Percentiles rank a stretch among this genome's conserved stretches.
These are phyloP conservation scores for Cordyceps cicadae DNA, from an alignment of 2,329 filamentous ascomycete species.

Conservation along the genomic window DNA sequence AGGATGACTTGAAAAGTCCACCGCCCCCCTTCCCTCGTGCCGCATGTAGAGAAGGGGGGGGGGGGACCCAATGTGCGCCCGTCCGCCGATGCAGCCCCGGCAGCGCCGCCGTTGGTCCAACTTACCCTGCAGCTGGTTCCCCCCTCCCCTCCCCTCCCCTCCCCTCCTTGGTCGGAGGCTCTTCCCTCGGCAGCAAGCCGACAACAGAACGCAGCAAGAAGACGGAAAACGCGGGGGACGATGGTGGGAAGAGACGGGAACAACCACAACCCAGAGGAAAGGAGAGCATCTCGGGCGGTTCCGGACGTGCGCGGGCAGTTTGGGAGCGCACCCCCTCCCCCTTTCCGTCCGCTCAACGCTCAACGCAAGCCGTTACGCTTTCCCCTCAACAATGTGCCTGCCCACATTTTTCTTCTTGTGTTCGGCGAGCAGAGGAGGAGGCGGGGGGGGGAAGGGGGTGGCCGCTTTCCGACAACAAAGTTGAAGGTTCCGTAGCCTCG, in stretches of 20 bases:
- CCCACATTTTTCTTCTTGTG: neutral
- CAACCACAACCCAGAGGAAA: neutral
- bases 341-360: too few species aligned
- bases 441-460: too few species aligned
- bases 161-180: neutral
- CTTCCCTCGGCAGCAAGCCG: too few species aligned
- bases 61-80: too few species aligned
- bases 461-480: too few species aligned
- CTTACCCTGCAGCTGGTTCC: neutral
- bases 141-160: too few species aligned
- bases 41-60: too few species aligned
- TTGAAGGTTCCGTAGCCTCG: too few species aligned
- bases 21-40: too few species aligned
- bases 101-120: neutral
- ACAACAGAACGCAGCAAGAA: neutral
- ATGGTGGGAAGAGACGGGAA: neutral
- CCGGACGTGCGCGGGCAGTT: neutral
- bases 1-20: too few species aligned
- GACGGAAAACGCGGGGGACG: too few species aligned
- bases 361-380: neutral
- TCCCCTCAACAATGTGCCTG: neutral
- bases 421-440: neutral
- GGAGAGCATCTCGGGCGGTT: slow-evolving; percentile 3
- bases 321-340: neutral
- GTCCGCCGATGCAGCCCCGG: too few species aligned